These are phyloP conservation scores for Fallopia convolvulus DNA, from an alignment of 148 eudicot species.

Conservation along the genomic window DNA sequence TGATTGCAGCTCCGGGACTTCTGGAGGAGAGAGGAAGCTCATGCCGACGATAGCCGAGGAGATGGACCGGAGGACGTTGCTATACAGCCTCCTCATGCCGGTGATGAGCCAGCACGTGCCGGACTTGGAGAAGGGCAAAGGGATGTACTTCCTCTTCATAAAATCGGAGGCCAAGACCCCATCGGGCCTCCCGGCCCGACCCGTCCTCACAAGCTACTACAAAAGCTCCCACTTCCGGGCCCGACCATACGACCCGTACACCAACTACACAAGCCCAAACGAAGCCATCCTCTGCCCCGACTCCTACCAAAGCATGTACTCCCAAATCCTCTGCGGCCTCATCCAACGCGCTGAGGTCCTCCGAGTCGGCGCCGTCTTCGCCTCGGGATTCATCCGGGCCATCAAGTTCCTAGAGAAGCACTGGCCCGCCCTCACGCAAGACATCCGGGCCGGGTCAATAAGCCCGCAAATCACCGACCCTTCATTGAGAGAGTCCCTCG, in stretches of 20 bases:
- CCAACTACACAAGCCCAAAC: slow-evolving; percentile 74
- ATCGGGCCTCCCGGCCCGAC: slow-evolving; percentile 55
- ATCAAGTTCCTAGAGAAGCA: slow-evolving; percentile 59
- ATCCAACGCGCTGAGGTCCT: slow-evolving; percentile 50
- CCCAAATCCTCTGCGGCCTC: slow-evolving; percentile 70
- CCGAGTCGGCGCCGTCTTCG: slow-evolving; percentile 76
- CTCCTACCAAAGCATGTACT: slow-evolving; percentile 75
- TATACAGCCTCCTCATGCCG: slow-evolving; percentile 67
- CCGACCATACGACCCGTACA: slow-evolving; percentile 52
- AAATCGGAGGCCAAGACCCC: slow-evolving; percentile 73
- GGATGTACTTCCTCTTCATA: slow-evolving; percentile 66
- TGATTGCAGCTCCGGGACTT: slow-evolving; percentile 54
- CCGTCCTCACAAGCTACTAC: slow-evolving; percentile 70
- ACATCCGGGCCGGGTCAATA: slow-evolving; percentile 48
- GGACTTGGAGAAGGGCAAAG: slow-evolving; percentile 64
- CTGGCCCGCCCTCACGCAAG: slow-evolving; percentile 37
- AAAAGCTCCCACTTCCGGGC: slow-evolving; percentile 52
- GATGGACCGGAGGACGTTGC: slow-evolving; percentile 44
- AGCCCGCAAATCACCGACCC: slow-evolving; percentile 48
- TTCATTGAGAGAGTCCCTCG: slow-evolving; percentile 34
- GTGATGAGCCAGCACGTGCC: slow-evolving; percentile 70
- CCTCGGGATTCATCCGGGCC: slow-evolving; percentile 81
- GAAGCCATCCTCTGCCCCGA: slow-evolving; percentile 64
- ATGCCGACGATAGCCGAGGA: slow-evolving; percentile 81
- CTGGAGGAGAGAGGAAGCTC: slow-evolving; percentile 75